Conservation (phyloP, 2,329 filamentous ascomycete species). For the Phialophora expanda region DNA sequence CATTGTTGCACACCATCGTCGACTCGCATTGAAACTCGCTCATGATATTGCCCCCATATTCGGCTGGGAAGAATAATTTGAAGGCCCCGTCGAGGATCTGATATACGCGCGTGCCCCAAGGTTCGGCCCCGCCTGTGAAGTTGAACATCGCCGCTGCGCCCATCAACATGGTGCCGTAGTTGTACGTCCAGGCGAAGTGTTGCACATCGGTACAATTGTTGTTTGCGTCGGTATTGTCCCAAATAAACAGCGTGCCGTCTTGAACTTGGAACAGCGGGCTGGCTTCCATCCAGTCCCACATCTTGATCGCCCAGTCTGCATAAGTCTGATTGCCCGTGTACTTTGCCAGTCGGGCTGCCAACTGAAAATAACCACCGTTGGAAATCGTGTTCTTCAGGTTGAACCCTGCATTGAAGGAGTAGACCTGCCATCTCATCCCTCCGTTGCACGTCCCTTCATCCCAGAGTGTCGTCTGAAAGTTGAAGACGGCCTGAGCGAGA, state of each 20-base stretch:
- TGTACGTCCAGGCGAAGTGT: constrained; percentile 69
- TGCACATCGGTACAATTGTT: constrained; percentile 67
- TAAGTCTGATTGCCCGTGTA: constrained; percentile 50
- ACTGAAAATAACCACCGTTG: constrained; percentile 59
- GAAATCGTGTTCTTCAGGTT: constrained; percentile 60
- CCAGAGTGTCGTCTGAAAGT: constrained; percentile 73
- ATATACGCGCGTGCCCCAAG: constrained; percentile 63
- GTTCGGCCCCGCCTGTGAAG: constrained; percentile 57
- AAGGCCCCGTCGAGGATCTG: constrained; percentile 59
- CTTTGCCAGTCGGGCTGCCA: constrained; percentile 50
- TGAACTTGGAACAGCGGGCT: constrained; percentile 61
- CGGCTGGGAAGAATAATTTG: constrained; percentile 57
- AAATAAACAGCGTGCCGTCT: constrained; percentile 60
- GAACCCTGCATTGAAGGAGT: constrained; percentile 57
- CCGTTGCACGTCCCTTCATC: constrained; percentile 68
- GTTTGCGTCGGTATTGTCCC: constrained; percentile 64
- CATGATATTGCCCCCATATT: constrained; percentile 59
- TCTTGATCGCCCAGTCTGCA: constrained; percentile 47
- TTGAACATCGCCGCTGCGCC: constrained; percentile 74
- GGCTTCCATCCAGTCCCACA: constrained; percentile 58
- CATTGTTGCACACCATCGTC: constrained; percentile 65
- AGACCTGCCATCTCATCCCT: constrained; percentile 83
- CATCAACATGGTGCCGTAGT: constrained; percentile 63
- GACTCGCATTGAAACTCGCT: constrained; percentile 72
- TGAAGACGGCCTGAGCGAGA: constrained; percentile 76